Base-by-base conservation (phyloP, 257 asterid genomes). In the Striga asiatica region DNA sequence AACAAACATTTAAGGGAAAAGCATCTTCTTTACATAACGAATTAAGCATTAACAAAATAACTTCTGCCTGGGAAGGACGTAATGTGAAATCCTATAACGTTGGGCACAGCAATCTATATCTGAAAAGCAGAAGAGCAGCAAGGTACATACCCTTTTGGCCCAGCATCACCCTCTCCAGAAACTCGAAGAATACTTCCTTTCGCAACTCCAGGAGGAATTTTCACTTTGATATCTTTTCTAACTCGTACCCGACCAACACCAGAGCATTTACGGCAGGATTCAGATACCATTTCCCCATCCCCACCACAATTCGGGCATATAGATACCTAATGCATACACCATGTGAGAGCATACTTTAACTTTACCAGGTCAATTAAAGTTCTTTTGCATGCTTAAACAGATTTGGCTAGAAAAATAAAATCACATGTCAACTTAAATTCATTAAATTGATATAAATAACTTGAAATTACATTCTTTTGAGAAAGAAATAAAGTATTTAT, bases 131-230 rank as follows among this genome's bases (percentile, higher is more conserved):
- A 64, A 55, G 35, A 54, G 12, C 23, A 39, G 53, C 12, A 35
- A 22, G 22, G 55, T 19, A 43, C 76, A 50, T 88, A 92, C 99
- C 99, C 97, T 76, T 74, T 88, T 66, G 89, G 84, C 61, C 97
- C 97, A 9, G 99, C 93, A 70, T 92, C 99, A 43, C 99, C 99
- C 78, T 92, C 99, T 70, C 97, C 97, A 50, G 87, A 80, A 77
- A 92, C 99, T 71, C 97, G 80, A 51, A 92, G 97, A 61, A 92
- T 82, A 71, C 97, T 92, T 62, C 99, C 99, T 74, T 77, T 83
- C 93, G 86, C 78, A 29, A 92, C 97, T 62, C 99, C 97, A 60
- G 99, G 97, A 69, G 99, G 99, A 64, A 92, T 79, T 80, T 92
- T 92, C 64, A 92, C 91, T 76, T 88, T 92, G 67, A 92, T 81